phyloP scores from a whole-genome alignment of 1,284 basidiomycete genomes.

The Ceratobasidium sp. region DNA sequence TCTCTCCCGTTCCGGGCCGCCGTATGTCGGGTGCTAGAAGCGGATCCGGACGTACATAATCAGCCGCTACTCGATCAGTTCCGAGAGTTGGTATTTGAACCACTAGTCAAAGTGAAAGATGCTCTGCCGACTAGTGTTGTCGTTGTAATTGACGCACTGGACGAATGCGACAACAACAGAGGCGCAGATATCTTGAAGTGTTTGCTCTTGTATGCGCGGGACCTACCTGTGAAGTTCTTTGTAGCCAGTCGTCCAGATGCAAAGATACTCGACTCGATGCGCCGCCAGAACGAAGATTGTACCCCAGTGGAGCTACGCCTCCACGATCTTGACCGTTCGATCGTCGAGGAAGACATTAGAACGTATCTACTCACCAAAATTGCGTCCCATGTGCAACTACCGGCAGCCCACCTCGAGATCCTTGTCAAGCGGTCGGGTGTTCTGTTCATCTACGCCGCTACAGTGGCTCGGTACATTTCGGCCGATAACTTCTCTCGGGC shows the following conservation, averaged over 20 bases:
- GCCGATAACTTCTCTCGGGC: not conserved
- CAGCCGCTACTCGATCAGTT: not conserved
- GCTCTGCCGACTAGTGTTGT: not conserved
- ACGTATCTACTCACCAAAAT: not conserved
- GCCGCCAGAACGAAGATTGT: not conserved
- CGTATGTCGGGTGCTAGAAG: not conserved
- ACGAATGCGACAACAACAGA: not conserved
- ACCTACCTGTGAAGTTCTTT: slow-evolving; percentile 26
- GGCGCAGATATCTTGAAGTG: not conserved
- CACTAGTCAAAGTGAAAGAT: not conserved
- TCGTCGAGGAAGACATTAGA: slow-evolving; percentile 15
- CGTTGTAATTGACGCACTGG: slow-evolving; percentile 10
- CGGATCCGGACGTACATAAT: not conserved
- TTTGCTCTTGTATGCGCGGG: not conserved
- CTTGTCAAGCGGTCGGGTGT: slow-evolving; percentile 15
- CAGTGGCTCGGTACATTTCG: slow-evolving; percentile 9
- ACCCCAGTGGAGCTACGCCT: not conserved
- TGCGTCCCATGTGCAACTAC: not conserved
- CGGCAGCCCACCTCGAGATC: not conserved
- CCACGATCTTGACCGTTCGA: slow-evolving; percentile 13
- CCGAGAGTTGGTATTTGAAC: not conserved
- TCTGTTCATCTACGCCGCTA: slow-evolving; percentile 36
- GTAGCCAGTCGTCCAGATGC: slow-evolving; percentile 28
- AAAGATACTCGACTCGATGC: slow-evolving; percentile 4
- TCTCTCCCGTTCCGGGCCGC: slow-evolving; percentile 1